Conservation (phyloP, 768 basidiomycete genomes). For the Sistotremastrum niveocremeum region DNA sequence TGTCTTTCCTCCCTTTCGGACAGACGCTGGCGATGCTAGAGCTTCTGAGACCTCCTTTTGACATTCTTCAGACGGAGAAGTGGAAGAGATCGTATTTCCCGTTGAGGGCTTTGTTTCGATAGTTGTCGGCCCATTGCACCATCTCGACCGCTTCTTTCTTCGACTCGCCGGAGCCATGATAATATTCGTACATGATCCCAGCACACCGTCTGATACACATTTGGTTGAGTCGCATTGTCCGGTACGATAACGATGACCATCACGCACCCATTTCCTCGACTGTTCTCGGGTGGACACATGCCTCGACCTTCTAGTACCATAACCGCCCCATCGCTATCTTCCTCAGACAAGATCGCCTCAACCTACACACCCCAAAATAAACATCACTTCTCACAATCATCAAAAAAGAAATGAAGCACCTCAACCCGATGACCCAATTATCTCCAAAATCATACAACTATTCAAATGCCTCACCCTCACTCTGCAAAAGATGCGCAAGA, state of each 20-base stretch:
- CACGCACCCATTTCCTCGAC: conserved; percentile 1
- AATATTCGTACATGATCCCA: conserved; percentile 4
- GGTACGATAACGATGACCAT: background rate
- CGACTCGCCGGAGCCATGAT: no score
- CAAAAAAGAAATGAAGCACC: conserved; percentile 5
- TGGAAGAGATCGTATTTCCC: no score
- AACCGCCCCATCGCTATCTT: conserved; percentile 17
- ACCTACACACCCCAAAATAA: conserved; percentile 6
- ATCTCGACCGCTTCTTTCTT: no score
- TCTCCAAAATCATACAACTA: conserved; percentile 24
- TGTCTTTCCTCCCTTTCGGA: conserved; percentile 15
- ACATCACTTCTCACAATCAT: background rate
- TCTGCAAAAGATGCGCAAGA: conserved; percentile 17
- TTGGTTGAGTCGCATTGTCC: no score
- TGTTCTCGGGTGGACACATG: conserved; percentile 12
- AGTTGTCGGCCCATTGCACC: no score
- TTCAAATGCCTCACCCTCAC: conserved; percentile 18
- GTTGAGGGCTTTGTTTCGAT: no score
- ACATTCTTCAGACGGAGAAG: conserved; percentile 9
- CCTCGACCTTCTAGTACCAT: conserved; percentile 16
- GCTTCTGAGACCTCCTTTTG: no score
- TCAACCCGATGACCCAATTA: conserved; percentile 19
- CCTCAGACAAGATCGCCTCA: conserved; percentile 14
- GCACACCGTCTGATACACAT: no score
- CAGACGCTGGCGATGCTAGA: conserved; percentile 13